Conservation (phyloP, 106 monocot species). For the Platanthera guangdongensis region DNA sequence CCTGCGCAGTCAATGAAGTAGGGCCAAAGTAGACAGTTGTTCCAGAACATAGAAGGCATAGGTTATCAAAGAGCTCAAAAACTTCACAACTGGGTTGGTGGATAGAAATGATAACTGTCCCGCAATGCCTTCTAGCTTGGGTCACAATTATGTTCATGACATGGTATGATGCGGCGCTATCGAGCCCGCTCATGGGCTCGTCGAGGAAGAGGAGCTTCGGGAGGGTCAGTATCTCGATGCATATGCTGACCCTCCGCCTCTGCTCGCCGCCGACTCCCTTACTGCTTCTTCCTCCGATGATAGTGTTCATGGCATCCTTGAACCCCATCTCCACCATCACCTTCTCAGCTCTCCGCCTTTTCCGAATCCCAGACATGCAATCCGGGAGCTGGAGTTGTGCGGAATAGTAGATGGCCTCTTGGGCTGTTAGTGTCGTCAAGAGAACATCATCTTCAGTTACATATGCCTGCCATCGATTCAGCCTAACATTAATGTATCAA, state of each 20-base stretch:
- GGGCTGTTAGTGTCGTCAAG: constrained; percentile 65
- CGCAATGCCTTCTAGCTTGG: constrained; percentile 30
- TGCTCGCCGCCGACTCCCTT: constrained; percentile 69
- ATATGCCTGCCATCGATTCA: constrained; percentile 22
- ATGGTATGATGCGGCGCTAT: constrained; percentile 68
- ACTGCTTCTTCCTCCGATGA: constrained; percentile 36
- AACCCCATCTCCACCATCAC: constrained; percentile 69
- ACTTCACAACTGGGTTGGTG: constrained; percentile 71
- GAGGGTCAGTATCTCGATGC: constrained; percentile 60
- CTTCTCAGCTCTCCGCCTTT: constrained; percentile 43
- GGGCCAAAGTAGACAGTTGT: constrained; percentile 61
- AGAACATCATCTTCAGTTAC: constrained; percentile 74
- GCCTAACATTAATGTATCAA: not conserved
- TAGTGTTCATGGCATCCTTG: constrained; percentile 34
- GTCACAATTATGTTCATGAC: constrained; percentile 40
- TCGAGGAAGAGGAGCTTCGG: constrained; percentile 70
- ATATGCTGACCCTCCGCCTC: constrained; percentile 68
- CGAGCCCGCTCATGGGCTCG: constrained; percentile 65
- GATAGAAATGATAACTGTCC: constrained; percentile 44
- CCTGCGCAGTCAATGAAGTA: constrained; percentile 25
- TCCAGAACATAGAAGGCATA: constrained; percentile 58
- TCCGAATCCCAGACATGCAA: constrained; percentile 39
- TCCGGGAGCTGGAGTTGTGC: constrained; percentile 61
- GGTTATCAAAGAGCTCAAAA: constrained; percentile 49
- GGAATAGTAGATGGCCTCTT: constrained; percentile 64